Evolutionary conservation across 2,329 filamentous ascomycete species (phyloP).

Genomic region (Ceratocystis alfenasii): DNA sequence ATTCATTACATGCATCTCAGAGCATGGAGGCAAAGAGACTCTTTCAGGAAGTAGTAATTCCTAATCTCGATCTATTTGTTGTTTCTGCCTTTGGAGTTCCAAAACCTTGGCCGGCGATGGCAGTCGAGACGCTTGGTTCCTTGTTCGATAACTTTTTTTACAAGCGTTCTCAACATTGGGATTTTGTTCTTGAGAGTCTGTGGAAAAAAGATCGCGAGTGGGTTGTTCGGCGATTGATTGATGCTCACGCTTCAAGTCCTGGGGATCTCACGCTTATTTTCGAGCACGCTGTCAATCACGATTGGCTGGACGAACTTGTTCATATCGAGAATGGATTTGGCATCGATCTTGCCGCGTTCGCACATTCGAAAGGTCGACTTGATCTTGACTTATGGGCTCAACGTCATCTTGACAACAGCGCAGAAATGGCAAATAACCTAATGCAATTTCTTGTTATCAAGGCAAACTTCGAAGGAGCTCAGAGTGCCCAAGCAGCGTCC

Average conservation of each 20-base stretch:
- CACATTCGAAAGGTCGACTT: slow-evolving; percentile 67
- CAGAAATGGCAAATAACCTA: slow-evolving; percentile 58
- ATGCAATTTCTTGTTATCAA: slow-evolving; percentile 76
- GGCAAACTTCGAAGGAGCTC: slow-evolving; percentile 54
- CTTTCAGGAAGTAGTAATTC: slow-evolving; percentile 55
- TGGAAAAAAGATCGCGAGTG: slow-evolving; percentile 86
- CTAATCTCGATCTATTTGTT: slow-evolving; percentile 67
- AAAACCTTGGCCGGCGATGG: slow-evolving; percentile 63
- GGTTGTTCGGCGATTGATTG: slow-evolving; percentile 70
- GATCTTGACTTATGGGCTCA: slow-evolving; percentile 73
- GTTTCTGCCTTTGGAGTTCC: slow-evolving; percentile 66
- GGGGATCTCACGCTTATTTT: slow-evolving; percentile 35
- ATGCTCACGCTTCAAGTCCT: slow-evolving; percentile 67
- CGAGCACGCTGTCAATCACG: slow-evolving; percentile 62
- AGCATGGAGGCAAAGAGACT: slow-evolving; percentile 52
- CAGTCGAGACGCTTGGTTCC: slow-evolving; percentile 61
- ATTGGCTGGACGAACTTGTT: slow-evolving; percentile 73
- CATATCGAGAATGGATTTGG: slow-evolving; percentile 72
- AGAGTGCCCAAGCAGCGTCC: slow-evolving; percentile 4
- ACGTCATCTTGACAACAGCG: slow-evolving; percentile 52
- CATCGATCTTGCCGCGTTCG: slow-evolving; percentile 73
- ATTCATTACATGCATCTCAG: slow-evolving; percentile 49
- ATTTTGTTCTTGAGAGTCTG: slow-evolving; percentile 80
- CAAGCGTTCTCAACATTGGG: slow-evolving; percentile 64
- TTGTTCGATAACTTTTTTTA: slow-evolving; percentile 74